Evolutionary conservation across 75 land plant species (phyloP).

Genomic region (Adiantum capillusveneris): DNA sequence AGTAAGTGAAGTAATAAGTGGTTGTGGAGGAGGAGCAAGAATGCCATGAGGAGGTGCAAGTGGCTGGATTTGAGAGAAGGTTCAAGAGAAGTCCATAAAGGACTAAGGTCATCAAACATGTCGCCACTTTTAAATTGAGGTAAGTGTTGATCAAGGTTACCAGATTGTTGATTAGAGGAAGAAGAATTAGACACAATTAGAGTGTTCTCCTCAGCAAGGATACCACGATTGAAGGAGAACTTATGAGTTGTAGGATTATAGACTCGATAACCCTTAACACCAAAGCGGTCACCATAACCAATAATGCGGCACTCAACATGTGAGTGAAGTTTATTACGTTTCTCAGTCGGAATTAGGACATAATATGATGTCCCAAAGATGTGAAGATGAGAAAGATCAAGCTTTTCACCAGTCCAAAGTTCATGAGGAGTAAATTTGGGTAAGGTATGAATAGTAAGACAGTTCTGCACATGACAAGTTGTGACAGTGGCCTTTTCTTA

Average conservation of each 20-base stretch:
- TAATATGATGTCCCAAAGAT: constrained; percentile 1
- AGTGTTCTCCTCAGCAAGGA: background rate
- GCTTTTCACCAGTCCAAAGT: constrained; percentile 5
- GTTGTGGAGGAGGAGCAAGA: too few species aligned
- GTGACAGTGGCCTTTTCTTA: background rate
- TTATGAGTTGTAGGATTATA: background rate
- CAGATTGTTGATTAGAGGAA: too few species aligned
- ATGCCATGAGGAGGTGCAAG: too few species aligned
- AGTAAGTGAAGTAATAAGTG: too few species aligned
- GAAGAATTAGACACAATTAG: background rate
- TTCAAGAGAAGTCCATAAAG: too few species aligned
- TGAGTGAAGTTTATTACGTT: background rate
- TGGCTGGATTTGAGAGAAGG: too few species aligned
- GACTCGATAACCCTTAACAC: too few species aligned
- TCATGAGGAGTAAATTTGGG: constrained; percentile 4
- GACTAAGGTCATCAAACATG: too few species aligned
- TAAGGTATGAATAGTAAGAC: background rate
- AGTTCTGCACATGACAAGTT: background rate
- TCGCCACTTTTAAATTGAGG: too few species aligned
- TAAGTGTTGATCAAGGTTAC: too few species aligned
- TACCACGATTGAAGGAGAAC: background rate
- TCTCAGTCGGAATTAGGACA: constrained; percentile 4
- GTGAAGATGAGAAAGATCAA: background rate
- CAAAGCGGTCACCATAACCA: too few species aligned
- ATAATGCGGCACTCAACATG: background rate